Base-by-base conservation (phyloP, 352 stramenopile species). In the Globisporangium apiculatum region DNA sequence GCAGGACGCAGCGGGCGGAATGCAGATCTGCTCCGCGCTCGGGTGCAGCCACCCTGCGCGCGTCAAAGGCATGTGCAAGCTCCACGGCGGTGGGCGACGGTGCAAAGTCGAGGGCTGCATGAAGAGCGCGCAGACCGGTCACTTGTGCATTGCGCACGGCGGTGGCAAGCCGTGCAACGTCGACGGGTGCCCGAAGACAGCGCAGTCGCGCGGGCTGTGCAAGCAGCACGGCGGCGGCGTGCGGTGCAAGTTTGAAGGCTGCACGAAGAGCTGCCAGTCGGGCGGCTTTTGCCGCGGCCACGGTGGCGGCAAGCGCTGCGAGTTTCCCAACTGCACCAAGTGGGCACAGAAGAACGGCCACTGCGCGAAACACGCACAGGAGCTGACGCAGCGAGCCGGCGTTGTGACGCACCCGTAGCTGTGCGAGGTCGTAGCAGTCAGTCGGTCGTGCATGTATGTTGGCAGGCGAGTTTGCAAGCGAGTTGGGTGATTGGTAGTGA, bases 21-120 rank as follows among this genome's bases (percentile, higher is more conserved):
- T 63, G 1, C 81, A 87, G 63, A 73, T 91, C 37, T 91, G 82
- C 63, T 86, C 82, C 18, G 79, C 84, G 5, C 63, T 89, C 15
- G 84, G 84, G 14, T 94, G 84, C 68, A 89, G 83, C 66, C 81
- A 94, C 63, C 69, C 79, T 1, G 81, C 84, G 5, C 77, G 82
- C 0, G 75, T 90, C 40, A 91, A 91, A 62, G 84, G 84, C 35
- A 92, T 94, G 84, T 94, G 84, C 71, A 94, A 94, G 62, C 58
- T 90, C 8, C 84, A 94, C 53, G 84, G 84, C 15, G 84, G 84
- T 15, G 84, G 84, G 0, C 72, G 82, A 17, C 74, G 84, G 12
- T 94, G 84, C 75, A 94, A 92, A 62, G 82, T 92, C 37, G 84
- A 94, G 47, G 84, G 84, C 31, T 94, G 84, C 63, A 94, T 91